Base-by-base conservation (phyloP, 23 red algal species). In the Gracilaria caudata region DNA sequence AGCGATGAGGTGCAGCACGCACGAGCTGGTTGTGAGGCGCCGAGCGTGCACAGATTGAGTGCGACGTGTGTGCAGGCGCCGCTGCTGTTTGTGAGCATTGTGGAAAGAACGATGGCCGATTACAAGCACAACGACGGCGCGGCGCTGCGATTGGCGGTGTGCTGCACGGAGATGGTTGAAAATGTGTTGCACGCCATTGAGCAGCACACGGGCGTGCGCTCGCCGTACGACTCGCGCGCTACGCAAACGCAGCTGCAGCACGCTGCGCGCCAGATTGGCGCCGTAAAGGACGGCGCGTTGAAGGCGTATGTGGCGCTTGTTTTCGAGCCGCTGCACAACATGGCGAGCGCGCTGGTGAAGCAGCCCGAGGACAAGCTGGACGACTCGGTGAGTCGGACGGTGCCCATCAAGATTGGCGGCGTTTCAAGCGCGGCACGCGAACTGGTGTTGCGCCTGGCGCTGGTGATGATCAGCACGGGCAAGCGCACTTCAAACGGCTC, bases 361-460 rank as follows among this genome's bases (percentile, higher is more conserved):
- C 54, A 57, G 10, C 55, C 64, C 4, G 57, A 71, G 28, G 64
- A 86, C 29, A 63, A 86, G 53, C 28, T 86, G 51, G 68, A 65
- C 39, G 84, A 88, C 6, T 38, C 59, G 8, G 51, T 88, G 1
- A 59, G 66, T 35, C 61, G 66, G 23, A 51, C 84, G 30, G 84
- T 64, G 70, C 68, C 46, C 7, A 89, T 89, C 21, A 46, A 63
- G 19, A 76, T 89, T 26, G 85, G 30, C n/a, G 85, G 71, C 38
- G 53, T 89, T 13, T 79, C 85, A 7, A 76, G 51, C 23, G 51
- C 60, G 19, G 84, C 84, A 7, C 43, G 36, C 30, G 84, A 88
- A 51, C 60, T 88, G 51, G 68, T 68, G 38, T 51, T 88, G 46
- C 84, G 68, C 4, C 55, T 88, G 72, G 84, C 84, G 53, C 17